Base-by-base conservation (phyloP, 2,329 filamentous ascomycete species). In the Colletotrichum melonis region DNA sequence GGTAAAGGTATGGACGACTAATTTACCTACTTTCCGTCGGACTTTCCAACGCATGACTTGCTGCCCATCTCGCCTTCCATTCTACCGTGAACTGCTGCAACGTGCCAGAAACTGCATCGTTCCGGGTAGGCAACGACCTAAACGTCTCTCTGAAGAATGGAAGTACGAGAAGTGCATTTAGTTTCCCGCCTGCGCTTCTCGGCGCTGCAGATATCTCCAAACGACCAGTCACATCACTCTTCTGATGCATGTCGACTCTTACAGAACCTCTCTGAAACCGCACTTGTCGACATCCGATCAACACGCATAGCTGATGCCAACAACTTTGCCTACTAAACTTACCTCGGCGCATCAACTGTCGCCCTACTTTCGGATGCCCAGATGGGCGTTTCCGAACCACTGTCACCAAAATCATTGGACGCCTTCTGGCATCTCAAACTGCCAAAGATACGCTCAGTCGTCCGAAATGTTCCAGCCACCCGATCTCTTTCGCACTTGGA, bases 71-170 rank as follows among this genome's bases (percentile, higher is more conserved):
- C 42, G 1, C 42, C 42, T 42, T 42, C 38, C 14, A 42, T 42
- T 42, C 38, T 42, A 19, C 38, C 38, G 5, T 8, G 38, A 5
- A 49, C 8, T n/a, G 19, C 8, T n/a, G 8, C 8, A n/a, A 54
- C 28, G 42, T 63, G 19, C 52, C 30, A 46, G 62, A 63, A 57
- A 28, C 63, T 69, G 59, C 54, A 46, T 52, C 69, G 58, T 69
- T 42, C 54, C 26, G 24, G 26, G 58, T 22, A 46, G 58, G 69
- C 49, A 72, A 9, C 28, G 22, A 24, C 19, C 4, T 52, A 38
- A 35, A 62, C 26, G 54, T 32, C 52, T 19, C 57, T 24, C 65
- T 54, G 58, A 46, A 69, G 26, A 35, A 35, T 35, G 32, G 11
- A 63, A 28, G 19, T 49, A n/a, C 19, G 19, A 49, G 42, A n/a